Percentiles rank a stretch among this genome's conserved stretches.
phyloP scores from a whole-genome alignment of 768 basidiomycete genomes.

The Rhizopogon sp. region DNA sequence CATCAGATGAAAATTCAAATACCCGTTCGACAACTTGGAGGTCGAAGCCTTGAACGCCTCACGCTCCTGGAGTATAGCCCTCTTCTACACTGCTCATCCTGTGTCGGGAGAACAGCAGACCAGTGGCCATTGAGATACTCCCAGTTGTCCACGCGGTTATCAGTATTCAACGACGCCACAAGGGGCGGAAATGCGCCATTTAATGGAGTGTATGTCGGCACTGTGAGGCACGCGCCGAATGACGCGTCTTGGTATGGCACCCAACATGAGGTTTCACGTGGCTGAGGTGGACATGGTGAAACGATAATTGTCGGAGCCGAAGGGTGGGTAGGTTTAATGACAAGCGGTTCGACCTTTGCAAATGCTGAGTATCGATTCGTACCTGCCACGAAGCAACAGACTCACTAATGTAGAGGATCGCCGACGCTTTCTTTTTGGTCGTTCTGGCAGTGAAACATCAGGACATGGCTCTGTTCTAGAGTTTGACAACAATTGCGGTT shows the following conservation, averaged over 20 bases:
- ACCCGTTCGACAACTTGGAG: not conserved
- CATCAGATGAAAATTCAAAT: not conserved
- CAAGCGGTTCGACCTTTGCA: slow-evolving; percentile 16
- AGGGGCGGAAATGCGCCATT: slow-evolving; percentile 46
- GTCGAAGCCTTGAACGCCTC: not conserved
- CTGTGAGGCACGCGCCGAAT: slow-evolving; percentile 45
- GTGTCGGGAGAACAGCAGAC: slow-evolving; percentile 41
- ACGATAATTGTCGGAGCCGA: slow-evolving; percentile 47
- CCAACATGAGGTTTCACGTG: slow-evolving; percentile 36
- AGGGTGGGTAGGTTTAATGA: slow-evolving; percentile 29
- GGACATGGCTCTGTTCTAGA: not conserved
- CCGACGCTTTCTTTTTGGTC: slow-evolving; percentile 9
- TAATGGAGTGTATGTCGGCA: slow-evolving; percentile 42
- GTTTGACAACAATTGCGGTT: not conserved
- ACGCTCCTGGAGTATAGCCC: slow-evolving; percentile 37
- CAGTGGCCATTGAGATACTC: slow-evolving; percentile 50
- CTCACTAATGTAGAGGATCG: slow-evolving; percentile 10
- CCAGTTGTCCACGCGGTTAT: slow-evolving; percentile 37
- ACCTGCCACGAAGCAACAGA: not conserved
- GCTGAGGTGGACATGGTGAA: slow-evolving; percentile 38
- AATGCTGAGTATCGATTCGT: not conserved
- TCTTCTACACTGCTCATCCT: slow-evolving; percentile 40
- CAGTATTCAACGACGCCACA: slow-evolving; percentile 17
- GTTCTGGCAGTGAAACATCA: slow-evolving; percentile 1
- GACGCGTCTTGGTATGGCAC: slow-evolving; percentile 52